These are phyloP conservation scores for Yarrowia osloensis DNA, from an alignment of 805 yeast species.

Conservation along the genomic window DNA sequence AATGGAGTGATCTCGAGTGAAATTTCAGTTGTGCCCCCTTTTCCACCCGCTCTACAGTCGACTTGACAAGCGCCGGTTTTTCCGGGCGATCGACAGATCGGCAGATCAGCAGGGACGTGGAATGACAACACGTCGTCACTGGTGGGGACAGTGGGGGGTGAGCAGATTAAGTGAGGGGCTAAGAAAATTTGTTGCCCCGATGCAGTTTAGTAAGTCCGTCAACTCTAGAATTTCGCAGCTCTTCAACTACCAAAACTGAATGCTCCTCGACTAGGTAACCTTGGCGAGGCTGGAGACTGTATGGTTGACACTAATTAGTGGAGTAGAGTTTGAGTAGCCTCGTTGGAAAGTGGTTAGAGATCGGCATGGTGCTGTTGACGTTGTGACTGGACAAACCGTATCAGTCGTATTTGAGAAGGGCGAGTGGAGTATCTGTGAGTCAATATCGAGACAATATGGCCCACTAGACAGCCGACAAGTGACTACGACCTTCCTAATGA, in stretches of 20 bases:
- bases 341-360: neutral
- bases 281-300: neutral
- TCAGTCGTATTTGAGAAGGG: neutral
- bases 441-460: neutral
- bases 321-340: constrained; percentile 2
- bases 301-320: neutral
- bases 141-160: neutral
- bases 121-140: neutral
- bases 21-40: neutral
- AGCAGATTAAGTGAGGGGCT: neutral
- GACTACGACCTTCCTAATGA: neutral
- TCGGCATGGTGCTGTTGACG: neutral
- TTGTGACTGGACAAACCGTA: constrained; percentile 13
- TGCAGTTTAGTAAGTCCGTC: too few species aligned
- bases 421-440: neutral
- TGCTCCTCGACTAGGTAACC: neutral
- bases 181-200: too few species aligned
- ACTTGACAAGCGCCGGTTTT: neutral
- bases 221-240: too few species aligned
- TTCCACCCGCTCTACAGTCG: neutral
- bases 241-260: neutral
- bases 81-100: constrained; percentile 14
- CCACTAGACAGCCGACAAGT: neutral
- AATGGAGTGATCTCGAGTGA: neutral
- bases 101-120: constrained; percentile 22